Conservation (phyloP, 2,329 filamentous ascomycete species). For the Beauveria australis region DNA sequence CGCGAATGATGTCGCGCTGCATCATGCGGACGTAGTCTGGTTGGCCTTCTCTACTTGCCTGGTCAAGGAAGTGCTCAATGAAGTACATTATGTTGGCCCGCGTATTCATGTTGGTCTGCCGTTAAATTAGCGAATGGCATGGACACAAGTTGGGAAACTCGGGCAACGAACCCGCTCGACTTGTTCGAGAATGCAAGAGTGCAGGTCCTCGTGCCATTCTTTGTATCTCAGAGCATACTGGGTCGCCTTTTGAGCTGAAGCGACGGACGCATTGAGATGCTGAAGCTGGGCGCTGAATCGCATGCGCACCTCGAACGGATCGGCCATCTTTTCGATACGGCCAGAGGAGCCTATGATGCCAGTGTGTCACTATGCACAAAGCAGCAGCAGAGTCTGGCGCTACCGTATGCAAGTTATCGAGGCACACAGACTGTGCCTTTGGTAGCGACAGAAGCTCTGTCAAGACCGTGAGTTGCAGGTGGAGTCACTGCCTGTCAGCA, state of each 20-base stretch:
- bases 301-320: constrained; percentile 97
- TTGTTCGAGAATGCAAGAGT: constrained; percentile 95
- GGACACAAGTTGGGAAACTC: not conserved
- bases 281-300: constrained; percentile 88
- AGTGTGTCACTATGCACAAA: not conserved
- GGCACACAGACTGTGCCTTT: not conserved
- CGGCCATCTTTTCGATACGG: constrained; percentile 40
- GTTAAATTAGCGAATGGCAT: not conserved
- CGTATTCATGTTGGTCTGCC: constrained; percentile 86
- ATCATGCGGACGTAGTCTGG: constrained; percentile 87
- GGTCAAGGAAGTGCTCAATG: constrained; percentile 87
- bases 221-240: constrained; percentile 90
- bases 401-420: not conserved
- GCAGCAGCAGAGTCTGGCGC: not conserved
- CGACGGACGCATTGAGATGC: constrained; percentile 83
- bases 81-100: constrained; percentile 99
- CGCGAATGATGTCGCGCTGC: constrained; percentile 80
- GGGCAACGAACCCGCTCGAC: constrained; percentile 60
- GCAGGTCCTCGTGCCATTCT: constrained; percentile 93
- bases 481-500: not conserved
- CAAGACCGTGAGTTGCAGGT: not conserved
- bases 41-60: constrained; percentile 68
- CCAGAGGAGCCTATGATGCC: not conserved
- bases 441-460: not conserved
- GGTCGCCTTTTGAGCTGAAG: constrained; percentile 83